Evolutionary conservation across 306 rosid species (phyloP).

Genomic region (Alnus rubra): DNA sequence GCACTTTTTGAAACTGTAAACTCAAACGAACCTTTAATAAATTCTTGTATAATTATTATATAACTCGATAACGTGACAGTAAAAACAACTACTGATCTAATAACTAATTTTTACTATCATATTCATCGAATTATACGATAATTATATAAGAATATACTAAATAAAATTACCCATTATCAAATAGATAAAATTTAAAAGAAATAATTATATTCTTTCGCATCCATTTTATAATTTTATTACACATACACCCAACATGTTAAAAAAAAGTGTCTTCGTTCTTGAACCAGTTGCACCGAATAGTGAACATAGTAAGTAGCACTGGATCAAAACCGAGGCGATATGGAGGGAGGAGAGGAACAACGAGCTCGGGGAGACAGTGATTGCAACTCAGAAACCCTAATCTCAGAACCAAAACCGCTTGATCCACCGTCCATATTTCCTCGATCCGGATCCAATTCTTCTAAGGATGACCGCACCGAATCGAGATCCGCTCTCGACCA

Average conservation of each 20-base stretch:
- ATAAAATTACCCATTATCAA: too few relatives aligned
- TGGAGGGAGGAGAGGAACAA: slow-evolving; percentile 25
- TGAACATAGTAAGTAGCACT: background rate
- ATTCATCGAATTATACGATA: too few relatives aligned
- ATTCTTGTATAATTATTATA: too few relatives aligned
- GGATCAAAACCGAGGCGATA: slow-evolving; percentile 30
- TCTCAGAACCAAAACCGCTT: slow-evolving; percentile 13
- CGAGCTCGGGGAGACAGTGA: background rate
- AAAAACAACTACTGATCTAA: too few relatives aligned
- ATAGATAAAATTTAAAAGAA: too few relatives aligned
- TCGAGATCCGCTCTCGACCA: slow-evolving; percentile 35
- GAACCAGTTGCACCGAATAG: background rate
- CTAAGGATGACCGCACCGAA: slow-evolving; percentile 23
- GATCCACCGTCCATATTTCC: slow-evolving; percentile 24
- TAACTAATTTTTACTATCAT: too few relatives aligned
- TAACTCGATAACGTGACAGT: too few relatives aligned
- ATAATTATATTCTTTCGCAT: too few relatives aligned
- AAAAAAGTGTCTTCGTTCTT: background rate
- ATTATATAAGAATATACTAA: too few relatives aligned
- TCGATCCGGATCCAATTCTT: slow-evolving; percentile 1
- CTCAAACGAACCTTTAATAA: too few relatives aligned
- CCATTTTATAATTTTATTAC: too few relatives aligned
- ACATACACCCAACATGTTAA: background rate
- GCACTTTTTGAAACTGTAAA: too few relatives aligned
- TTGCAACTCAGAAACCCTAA: slow-evolving; percentile 38